Evolutionary conservation across 441 rosid species (phyloP).

Genomic region (Syzygium syzygioides): DNA sequence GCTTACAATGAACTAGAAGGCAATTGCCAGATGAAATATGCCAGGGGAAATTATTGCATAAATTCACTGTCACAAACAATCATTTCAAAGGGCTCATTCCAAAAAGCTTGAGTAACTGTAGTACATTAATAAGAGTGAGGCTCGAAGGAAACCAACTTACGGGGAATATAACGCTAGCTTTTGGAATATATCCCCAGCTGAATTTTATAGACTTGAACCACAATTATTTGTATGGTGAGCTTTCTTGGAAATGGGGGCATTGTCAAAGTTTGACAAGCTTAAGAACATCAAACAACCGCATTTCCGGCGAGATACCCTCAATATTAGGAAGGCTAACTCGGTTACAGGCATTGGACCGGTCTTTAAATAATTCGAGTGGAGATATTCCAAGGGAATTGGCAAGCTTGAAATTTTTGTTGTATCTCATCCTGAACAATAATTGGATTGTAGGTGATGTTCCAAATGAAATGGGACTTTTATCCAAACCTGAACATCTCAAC

Average conservation of each 20-base stretch:
- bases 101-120: neutral
- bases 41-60: rapidly evolving
- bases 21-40: neutral
- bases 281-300: neutral
- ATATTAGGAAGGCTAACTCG: neutral
- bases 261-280: rapidly evolving
- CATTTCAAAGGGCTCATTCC: neutral
- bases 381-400: neutral
- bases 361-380: neutral
- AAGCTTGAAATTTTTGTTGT: rapidly evolving
- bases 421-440: neutral
- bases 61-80: rapidly evolving
- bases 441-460: neutral
- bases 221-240: neutral
- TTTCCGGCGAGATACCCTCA: rapidly evolving
- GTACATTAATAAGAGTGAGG: neutral
- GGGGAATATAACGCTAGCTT: neutral
- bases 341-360: neutral
- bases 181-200: rapidly evolving
- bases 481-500: rapidly evolving
- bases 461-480: too few relatives aligned
- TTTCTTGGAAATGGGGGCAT: neutral
- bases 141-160: neutral
- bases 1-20: rapidly evolving
- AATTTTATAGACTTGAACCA: neutral